Percentiles rank a stretch among this genome's conserved stretches.
phyloP scores from a whole-genome alignment of 2,329 filamentous ascomycete species.

The Pochonia chlamydosporia region DNA sequence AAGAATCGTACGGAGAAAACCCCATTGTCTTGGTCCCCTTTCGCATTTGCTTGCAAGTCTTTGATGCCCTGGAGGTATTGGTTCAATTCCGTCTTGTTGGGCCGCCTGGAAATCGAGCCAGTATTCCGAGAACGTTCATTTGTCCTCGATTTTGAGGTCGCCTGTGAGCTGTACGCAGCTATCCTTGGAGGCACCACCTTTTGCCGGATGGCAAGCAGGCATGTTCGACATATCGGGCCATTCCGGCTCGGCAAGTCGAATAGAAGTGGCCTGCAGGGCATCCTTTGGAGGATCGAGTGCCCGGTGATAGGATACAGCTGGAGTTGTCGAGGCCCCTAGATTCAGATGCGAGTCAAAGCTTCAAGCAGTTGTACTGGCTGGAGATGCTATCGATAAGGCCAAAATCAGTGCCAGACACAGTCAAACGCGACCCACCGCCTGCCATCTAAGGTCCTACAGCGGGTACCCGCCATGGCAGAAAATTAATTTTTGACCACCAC shows the following conservation, averaged over 20 bases:
- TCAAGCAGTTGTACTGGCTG: not conserved
- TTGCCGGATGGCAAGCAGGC: constrained; percentile 24
- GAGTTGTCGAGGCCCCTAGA: not conserved
- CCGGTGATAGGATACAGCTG: not conserved
- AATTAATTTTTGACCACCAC: constrained; percentile 26
- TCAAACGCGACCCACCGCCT: constrained; percentile 22
- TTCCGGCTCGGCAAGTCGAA: constrained; percentile 29
- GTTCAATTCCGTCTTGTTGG: constrained; percentile 19
- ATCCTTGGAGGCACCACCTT: constrained; percentile 20
- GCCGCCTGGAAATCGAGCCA: constrained; percentile 16
- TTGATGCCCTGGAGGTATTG: constrained; percentile 22
- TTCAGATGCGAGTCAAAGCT: not conserved
- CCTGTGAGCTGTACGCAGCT: constrained; percentile 27
- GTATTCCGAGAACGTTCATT: constrained; percentile 10
- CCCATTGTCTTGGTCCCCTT: constrained; percentile 11
- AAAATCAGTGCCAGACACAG: not conserved
- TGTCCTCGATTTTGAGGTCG: constrained; percentile 15
- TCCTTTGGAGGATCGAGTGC: constrained; percentile 15
- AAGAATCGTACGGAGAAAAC: constrained; percentile 38
- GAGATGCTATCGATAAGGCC: constrained; percentile 26
- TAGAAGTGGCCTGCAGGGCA: constrained; percentile 30
- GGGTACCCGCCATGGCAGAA: constrained; percentile 24
- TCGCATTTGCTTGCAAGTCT: constrained; percentile 16
- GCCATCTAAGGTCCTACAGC: constrained; percentile 4
- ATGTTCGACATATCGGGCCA: constrained; percentile 31